Base-by-base conservation (phyloP, 305 asterid species). In the Euphrasia arctica region DNA sequence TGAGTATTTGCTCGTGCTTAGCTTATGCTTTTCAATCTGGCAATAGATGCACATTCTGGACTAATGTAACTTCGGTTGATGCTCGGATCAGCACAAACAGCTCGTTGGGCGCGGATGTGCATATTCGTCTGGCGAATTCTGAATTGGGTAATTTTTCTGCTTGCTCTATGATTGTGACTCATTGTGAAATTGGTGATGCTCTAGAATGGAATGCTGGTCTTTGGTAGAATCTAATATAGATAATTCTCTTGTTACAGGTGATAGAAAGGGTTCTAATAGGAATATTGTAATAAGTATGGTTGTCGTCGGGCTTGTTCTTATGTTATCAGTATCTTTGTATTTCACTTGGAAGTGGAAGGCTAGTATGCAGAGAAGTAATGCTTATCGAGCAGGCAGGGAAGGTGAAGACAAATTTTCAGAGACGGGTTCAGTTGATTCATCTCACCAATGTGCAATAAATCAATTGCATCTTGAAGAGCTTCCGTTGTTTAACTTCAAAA, bases 41-140 rank as follows among this genome's bases (percentile, higher is more conserved):
- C 5, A 78, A 69, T 47, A 78, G 85, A 34, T 82, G 90, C 68
- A 64, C 79, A 74, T 74, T 66, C 49, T 84, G 95, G 95, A 66
- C 49, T 34, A 54, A 18, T 25, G 72, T 65, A 28, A 13, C 47
- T 58, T 69, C 84, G 25, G 64, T 78, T 18, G 84, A 84, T 27
- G 66, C 77, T 48, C 86, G 80, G 72, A 71, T 58, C 59, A 67
- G 77, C 11, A 25, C 68, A 0, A 56, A 68, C 36, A 76, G 76
- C 25, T 69, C 69, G 48, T 80, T 77, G 4, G 88, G 83, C 15
- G 55, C 77, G 4, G 86, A 82, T 71, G 77, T 89, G 27, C 70
- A 73, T 62, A 36, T 89, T 65, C 85, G 92, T 0, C 15, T 89
- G 42, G 79, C 85, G 1, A 22, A 13, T 54, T 82, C 89, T 5